Evolutionary conservation across 108 stramenopile genomes (phyloP).

Genomic region (Skeletonema potamos): DNA sequence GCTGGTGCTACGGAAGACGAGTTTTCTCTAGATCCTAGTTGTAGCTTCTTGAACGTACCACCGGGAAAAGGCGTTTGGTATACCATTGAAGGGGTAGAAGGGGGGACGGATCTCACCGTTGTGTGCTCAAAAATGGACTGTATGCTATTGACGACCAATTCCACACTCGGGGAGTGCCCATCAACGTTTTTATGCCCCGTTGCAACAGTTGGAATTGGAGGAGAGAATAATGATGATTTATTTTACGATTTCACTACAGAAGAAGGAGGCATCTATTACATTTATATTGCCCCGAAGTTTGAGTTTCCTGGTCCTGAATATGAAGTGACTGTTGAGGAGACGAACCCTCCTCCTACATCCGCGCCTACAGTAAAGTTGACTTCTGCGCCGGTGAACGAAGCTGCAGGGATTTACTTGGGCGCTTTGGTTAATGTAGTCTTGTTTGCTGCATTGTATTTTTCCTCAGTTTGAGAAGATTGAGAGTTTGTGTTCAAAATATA

Average conservation of each 20-base stretch:
- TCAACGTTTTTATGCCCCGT: neutral
- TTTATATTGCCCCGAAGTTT: neutral
- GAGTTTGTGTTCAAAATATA: neutral
- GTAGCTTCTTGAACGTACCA: neutral
- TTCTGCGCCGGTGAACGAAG: neutral
- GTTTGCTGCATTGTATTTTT: neutral
- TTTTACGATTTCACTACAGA: neutral
- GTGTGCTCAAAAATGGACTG: neutral
- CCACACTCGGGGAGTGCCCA: neutral
- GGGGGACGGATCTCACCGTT: neutral
- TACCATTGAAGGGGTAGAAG: neutral
- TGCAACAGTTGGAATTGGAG: neutral
- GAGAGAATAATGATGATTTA: neutral
- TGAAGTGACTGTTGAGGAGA: neutral
- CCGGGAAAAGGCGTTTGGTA: neutral
- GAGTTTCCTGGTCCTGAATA: neutral
- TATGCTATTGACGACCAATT: neutral
- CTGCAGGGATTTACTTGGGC: neutral
- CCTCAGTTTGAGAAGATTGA: neutral
- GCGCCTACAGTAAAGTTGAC: neutral
- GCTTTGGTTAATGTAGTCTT: neutral
- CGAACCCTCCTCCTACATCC: neutral
- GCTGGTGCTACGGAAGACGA: neutral
- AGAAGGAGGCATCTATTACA: neutral
- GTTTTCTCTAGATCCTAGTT: neutral